Conservation (phyloP, 768 basidiomycete species). For the Suillus americanus region DNA sequence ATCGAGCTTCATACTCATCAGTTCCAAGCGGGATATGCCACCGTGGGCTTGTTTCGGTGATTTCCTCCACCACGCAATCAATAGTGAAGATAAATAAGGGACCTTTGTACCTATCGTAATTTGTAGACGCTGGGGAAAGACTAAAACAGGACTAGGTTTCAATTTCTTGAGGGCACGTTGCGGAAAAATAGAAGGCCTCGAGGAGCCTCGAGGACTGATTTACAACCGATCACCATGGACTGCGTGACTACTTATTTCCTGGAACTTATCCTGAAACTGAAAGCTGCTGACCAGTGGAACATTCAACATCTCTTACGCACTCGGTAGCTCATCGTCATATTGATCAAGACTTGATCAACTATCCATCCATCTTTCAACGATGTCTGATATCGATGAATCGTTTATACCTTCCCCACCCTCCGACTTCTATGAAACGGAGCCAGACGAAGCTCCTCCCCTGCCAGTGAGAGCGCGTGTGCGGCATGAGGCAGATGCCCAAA, state of each 20-base stretch:
- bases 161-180: not conserved
- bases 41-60: not conserved
- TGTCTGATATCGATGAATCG: slow-evolving; percentile 31
- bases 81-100: not conserved
- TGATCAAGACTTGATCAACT: not conserved
- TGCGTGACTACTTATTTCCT: slow-evolving; percentile 3
- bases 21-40: not conserved
- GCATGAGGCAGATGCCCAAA: slow-evolving; percentile 22
- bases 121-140: not conserved
- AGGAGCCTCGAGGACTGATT: slow-evolving; percentile 16
- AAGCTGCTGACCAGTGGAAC: not conserved
- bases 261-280: not conserved
- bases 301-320: not conserved
- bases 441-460: slow-evolving; percentile 20
- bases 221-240: slow-evolving; percentile 9
- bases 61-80: not conserved
- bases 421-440: slow-evolving; percentile 24
- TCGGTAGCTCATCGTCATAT: not conserved
- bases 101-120: not conserved
- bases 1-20: slow-evolving; percentile 8
- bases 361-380: slow-evolving; percentile 12
- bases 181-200: not conserved
- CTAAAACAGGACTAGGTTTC: not conserved
- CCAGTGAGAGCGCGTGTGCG: slow-evolving; percentile 6
- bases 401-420: slow-evolving; percentile 29